Evolutionary conservation across 2,329 filamentous ascomycete species (phyloP).

Genomic region (Huntiella abstrusa): DNA sequence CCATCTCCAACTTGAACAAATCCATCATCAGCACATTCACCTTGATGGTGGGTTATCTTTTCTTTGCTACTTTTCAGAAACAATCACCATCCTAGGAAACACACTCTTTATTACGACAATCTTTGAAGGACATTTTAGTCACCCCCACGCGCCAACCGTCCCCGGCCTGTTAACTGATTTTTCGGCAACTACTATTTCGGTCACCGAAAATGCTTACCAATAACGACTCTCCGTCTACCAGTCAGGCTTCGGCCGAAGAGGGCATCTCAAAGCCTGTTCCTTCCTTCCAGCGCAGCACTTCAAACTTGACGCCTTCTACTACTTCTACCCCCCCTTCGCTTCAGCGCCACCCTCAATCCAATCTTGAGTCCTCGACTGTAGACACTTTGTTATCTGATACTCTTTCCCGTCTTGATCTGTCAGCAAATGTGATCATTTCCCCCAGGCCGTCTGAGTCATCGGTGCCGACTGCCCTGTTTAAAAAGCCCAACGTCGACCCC

Average conservation of each 20-base stretch:
- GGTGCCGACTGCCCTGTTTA: conserved; percentile 1
- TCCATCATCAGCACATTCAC: too few relatives aligned
- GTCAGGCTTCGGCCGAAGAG: conserved; percentile 19
- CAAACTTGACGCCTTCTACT: conserved; percentile 20
- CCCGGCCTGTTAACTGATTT: too few relatives aligned
- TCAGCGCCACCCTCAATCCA: conserved; percentile 51
- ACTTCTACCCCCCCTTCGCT: conserved; percentile 29
- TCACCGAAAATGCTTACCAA: too few relatives aligned
- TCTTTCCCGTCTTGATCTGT: conserved; percentile 23
- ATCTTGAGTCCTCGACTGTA: conserved; percentile 52
- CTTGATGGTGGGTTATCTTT: too few relatives aligned
- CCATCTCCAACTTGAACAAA: too few relatives aligned
- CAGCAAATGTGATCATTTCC: conserved; percentile 13
- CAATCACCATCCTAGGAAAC: too few relatives aligned
- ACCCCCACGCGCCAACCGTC: too few relatives aligned
- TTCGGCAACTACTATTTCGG: too few relatives aligned
- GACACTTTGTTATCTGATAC: conserved; percentile 40
- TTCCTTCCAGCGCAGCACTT: conserved; percentile 17
- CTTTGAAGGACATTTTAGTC: too few relatives aligned
- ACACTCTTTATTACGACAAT: too few relatives aligned
- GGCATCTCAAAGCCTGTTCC: conserved; percentile 15
- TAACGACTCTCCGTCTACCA: too few relatives aligned
- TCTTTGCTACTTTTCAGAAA: too few relatives aligned
- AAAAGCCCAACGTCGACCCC: conserved; percentile 16
- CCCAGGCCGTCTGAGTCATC: conserved; percentile 8